Evolutionary conservation across 371 early-diverging fungal genomes (phyloP).

Genomic region (Dinochytrium kinnereticum): DNA sequence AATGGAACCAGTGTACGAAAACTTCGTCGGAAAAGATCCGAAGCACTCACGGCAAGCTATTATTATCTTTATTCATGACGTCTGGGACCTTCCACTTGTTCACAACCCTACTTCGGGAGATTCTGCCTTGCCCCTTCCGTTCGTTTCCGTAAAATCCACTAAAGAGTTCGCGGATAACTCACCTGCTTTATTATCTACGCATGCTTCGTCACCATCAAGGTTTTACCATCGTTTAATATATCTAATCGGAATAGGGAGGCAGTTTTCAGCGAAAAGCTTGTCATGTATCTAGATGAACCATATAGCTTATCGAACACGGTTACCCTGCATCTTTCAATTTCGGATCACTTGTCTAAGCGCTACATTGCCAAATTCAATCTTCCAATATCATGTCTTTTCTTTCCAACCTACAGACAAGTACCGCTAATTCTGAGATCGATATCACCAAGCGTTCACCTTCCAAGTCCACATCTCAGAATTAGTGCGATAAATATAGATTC

Average conservation of each 20-base stretch:
- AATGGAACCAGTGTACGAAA: too few relatives aligned
- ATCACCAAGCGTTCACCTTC: conserved; percentile 19
- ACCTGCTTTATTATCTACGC: conserved; percentile 31
- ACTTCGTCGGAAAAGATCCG: neutral
- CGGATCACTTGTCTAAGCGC: conserved; percentile 33
- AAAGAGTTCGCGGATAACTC: conserved; percentile 24
- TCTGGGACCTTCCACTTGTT: conserved; percentile 36
- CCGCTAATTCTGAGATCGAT: conserved; percentile 32
- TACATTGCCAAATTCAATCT: conserved; percentile 35
- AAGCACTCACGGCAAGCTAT: conserved; percentile 14
- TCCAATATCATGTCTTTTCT: conserved; percentile 23
- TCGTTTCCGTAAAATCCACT: conserved; percentile 34
- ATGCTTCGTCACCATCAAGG: conserved; percentile 24
- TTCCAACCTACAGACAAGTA: conserved; percentile 33
- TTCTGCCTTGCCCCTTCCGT: conserved; percentile 25
- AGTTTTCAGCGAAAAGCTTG: conserved; percentile 33
- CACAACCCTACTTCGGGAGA: conserved; percentile 10
- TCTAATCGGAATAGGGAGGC: conserved; percentile 23
- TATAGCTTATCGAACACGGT: conserved; percentile 18
- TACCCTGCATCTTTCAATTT: conserved; percentile 24
- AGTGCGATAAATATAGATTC: conserved; percentile 25
- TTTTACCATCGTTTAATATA: neutral
- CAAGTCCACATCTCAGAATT: conserved; percentile 29
- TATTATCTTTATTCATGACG: conserved; percentile 31
- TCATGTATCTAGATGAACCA: conserved; percentile 17